A percentile compares a stretch with the other conserved stretches of the same genome.
Evolutionary conservation across 805 yeast genomes (phyloP).

Genomic region (Starmerella apicola): DNA sequence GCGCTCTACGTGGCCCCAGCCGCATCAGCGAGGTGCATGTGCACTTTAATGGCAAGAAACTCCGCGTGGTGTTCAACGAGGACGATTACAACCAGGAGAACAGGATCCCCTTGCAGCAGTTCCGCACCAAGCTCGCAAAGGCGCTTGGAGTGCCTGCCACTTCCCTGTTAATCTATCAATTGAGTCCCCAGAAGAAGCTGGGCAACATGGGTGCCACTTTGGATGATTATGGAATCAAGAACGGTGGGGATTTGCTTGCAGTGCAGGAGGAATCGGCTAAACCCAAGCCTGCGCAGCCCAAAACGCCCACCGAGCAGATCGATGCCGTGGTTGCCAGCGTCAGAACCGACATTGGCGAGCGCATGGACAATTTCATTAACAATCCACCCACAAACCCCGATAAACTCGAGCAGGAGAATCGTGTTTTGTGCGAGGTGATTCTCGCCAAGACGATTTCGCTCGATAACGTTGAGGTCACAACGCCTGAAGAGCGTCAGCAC

Average conservation of each 20-base stretch:
- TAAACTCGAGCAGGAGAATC: slow-evolving; percentile 24
- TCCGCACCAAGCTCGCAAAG: slow-evolving; percentile 44
- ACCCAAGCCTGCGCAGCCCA: slow-evolving; percentile 11
- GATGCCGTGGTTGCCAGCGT: slow-evolving; percentile 20
- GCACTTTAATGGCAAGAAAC: slow-evolving; percentile 18
- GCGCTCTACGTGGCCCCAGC: too few relatives aligned
- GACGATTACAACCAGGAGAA: slow-evolving; percentile 27
- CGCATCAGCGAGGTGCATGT: slow-evolving; percentile 17
- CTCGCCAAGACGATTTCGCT: slow-evolving; percentile 27
- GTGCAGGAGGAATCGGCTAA: slow-evolving; percentile 7
- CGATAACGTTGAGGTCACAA: slow-evolving; percentile 28
- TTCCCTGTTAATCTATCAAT: slow-evolving; percentile 13
- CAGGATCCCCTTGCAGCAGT: slow-evolving; percentile 58
- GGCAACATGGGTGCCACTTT: slow-evolving; percentile 14
- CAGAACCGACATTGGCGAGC: slow-evolving; percentile 22
- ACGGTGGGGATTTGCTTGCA: slow-evolving; percentile 21
- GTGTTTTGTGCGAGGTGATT: slow-evolving; percentile 26
- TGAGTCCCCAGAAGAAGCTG: slow-evolving; percentile 16
- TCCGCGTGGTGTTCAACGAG: slow-evolving; percentile 18
- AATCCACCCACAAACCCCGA: slow-evolving; percentile 18
- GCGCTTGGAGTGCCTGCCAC: slow-evolving; percentile 38
- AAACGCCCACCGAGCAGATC: slow-evolving; percentile 21
- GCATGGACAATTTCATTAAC: slow-evolving; percentile 18
- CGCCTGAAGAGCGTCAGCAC: slow-evolving; percentile 24
- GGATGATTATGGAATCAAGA: slow-evolving; percentile 16